Evolutionary conservation across 306 rosid species (phyloP), one percentile per base, ranked within the genome.

Genomic region (Mimosa bimucronata): DNA sequence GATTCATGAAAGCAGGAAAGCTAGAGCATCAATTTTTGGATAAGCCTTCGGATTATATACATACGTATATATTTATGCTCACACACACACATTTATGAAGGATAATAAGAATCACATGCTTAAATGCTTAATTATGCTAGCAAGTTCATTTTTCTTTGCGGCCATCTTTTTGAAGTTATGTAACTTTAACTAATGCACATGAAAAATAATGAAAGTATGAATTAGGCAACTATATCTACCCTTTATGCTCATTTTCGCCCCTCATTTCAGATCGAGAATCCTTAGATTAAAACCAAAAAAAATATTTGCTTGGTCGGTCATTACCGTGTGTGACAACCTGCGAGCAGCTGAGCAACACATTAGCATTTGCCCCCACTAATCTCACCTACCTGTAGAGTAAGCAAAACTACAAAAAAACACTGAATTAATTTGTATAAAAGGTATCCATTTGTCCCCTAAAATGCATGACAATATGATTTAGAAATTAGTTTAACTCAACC

Each of bases 291-390:
- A 23, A 25, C 30, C 10, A 70, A 14, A 70, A 68, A 2, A 70
- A 25, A 6, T 2, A 44, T 44, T 14, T 44, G 34, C 34, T 69
- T 40, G 55, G 55, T 21, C 30, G 13, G 13, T 41, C 53, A 41
- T 69, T 11, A 23, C 38, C 13, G 19, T 15, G 38, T 68, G 37
- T 69, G 74, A 69, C 74, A 69, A 69, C 74, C 74, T 44, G 57
- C 55, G 55, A 41, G 55, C 38, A 13, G 19, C 23, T 50, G 30
- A 13, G 57, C 21, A 41, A 23, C 55, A 41, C 7, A 7, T 7
- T 1, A 13, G 50, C 4, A 10, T 40, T 40, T 67, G 50, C 73
- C 73, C 52, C 73, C 65, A 58, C 65, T 23, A 4, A 15, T 15
- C 16, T 58, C 65, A 23, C 65, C 62, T n/a, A 55, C 28, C 25